These are phyloP conservation scores for Monilinia polystroma DNA, from an alignment of 2,329 filamentous ascomycete genomes.

Conservation along the genomic window DNA sequence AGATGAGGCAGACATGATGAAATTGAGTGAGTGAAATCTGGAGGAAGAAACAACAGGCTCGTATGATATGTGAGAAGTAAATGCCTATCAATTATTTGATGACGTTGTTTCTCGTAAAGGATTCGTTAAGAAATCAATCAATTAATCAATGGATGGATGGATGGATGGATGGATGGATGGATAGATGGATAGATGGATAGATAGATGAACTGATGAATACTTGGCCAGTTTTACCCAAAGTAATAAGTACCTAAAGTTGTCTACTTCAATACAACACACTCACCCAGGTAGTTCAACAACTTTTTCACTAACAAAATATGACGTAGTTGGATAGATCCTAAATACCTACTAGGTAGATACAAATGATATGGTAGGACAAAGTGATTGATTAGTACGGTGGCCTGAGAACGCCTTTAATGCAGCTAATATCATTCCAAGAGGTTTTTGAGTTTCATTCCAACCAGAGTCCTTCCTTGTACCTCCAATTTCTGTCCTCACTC, in stretches of 20 bases:
- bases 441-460: neutral
- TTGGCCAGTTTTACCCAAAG: neutral
- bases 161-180: too few relatives aligned
- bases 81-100: neutral
- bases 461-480: neutral
- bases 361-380: neutral
- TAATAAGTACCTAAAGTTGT: too few relatives aligned
- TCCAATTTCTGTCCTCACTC: neutral
- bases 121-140: neutral
- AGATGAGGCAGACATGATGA: constrained; percentile 36
- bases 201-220: too few relatives aligned
- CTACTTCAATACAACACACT: neutral
- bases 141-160: too few relatives aligned
- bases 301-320: neutral
- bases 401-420: neutral
- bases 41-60: neutral
- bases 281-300: neutral
- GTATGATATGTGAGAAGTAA: neutral
- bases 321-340: constrained; percentile 1
- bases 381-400: constrained; percentile 9
- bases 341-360: too few relatives aligned
- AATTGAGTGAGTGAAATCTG: constrained; percentile 12
- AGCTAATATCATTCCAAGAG: constrained; percentile 17
- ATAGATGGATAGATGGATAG: too few relatives aligned
- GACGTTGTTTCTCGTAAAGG: neutral